Evolutionary conservation across 768 basidiomycete genomes (phyloP).

Genomic region (Xerocomellus intermedius): DNA sequence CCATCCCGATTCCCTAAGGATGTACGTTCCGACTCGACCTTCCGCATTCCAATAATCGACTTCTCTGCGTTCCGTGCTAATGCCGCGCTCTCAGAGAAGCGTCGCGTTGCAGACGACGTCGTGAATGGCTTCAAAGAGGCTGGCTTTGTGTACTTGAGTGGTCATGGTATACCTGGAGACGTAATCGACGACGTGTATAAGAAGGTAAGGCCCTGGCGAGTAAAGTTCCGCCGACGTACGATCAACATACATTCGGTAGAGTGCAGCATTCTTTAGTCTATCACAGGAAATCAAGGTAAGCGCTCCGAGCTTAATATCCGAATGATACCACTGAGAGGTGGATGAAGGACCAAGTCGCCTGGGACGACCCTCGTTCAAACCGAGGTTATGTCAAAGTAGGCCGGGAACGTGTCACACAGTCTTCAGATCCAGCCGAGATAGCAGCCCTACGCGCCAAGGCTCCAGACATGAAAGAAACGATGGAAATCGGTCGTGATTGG

Average conservation of each 20-base stretch:
- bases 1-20: too few species aligned
- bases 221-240: conserved; percentile 1
- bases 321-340: neutral
- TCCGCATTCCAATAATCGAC: conserved; percentile 75
- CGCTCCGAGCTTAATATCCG: neutral
- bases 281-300: conserved; percentile 59
- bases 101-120: conserved; percentile 61
- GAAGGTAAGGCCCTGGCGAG: conserved; percentile 45
- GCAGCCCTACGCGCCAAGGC: conserved; percentile 68
- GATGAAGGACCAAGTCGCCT: conserved; percentile 57
- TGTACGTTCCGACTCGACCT: conserved; percentile 38
- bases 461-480: conserved; percentile 80
- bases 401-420: conserved; percentile 79
- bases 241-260: conserved; percentile 43
- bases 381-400: conserved; percentile 81
- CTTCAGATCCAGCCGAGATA: conserved; percentile 68
- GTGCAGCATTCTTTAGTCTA: conserved; percentile 70
- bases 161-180: conserved; percentile 64
- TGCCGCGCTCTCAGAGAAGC: conserved; percentile 52
- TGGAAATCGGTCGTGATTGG: conserved; percentile 90
- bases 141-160: conserved; percentile 76
- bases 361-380: conserved; percentile 85
- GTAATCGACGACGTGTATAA: conserved; percentile 59
- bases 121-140: conserved; percentile 76
- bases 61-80: conserved; percentile 65